phyloP scores from a whole-genome alignment of 192 early-diverging fungal genomes.

The Allomyces macrogynus region DNA sequence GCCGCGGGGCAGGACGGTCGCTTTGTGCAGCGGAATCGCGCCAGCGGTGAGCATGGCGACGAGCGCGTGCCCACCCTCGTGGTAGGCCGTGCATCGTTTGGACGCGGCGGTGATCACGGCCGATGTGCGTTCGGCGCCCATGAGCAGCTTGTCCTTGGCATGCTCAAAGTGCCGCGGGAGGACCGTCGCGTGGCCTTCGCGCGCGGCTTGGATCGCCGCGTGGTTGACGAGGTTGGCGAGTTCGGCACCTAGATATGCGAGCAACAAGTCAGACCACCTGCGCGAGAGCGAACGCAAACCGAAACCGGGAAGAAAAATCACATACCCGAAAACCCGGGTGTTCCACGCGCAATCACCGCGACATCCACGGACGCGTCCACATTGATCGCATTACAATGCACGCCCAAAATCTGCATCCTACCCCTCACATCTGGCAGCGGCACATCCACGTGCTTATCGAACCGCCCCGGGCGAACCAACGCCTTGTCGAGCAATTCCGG shows the following conservation, averaged over 20 bases:
- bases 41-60: constrained; percentile 89
- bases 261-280: no score
- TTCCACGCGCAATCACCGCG: constrained; percentile 74
- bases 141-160: constrained; percentile 96
- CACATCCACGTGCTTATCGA: constrained; percentile 86
- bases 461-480: constrained; percentile 85
- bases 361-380: constrained; percentile 57
- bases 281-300: neutral
- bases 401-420: constrained; percentile 72
- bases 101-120: constrained; percentile 75
- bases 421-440: constrained; percentile 94
- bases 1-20: constrained; percentile 94
- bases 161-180: constrained; percentile 72
- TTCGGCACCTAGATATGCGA: constrained; percentile 43
- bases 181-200: constrained; percentile 51
- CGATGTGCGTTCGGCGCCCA: constrained; percentile 87
- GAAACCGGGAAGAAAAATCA: neutral
- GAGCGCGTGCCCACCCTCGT: constrained; percentile 94
- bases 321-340: constrained; percentile 81
- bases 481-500: constrained; percentile 95
- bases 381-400: constrained; percentile 64
- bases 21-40: constrained; percentile 91
- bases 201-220: constrained; percentile 84
- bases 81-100: constrained; percentile 84
- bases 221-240: constrained; percentile 93